These are phyloP conservation scores for Ceriops decandra DNA, from an alignment of 345 rosid genomes.

Conservation along the genomic window DNA sequence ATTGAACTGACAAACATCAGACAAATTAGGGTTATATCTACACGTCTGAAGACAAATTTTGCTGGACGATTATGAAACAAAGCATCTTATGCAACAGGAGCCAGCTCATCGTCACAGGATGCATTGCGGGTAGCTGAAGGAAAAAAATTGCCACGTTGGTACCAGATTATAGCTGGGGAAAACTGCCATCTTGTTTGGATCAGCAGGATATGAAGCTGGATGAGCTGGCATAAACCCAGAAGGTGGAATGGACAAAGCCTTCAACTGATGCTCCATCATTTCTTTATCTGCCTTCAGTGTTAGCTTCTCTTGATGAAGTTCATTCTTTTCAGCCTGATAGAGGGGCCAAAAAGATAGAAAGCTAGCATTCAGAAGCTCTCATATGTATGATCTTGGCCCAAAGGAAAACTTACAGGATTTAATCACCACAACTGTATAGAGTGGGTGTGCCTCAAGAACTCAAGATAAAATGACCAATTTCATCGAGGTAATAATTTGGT, in stretches of 20 bases:
- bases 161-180: conserved; percentile 25
- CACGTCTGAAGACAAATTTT: conserved; percentile 16
- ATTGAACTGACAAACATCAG: conserved; percentile 16
- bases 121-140: conserved; percentile 22
- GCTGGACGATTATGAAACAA: conserved; percentile 1
- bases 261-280: conserved; percentile 31
- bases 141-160: conserved; percentile 31
- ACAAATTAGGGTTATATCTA: conserved; percentile 16
- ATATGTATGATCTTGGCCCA: neutral
- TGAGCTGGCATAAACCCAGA: conserved; percentile 26
- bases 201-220: conserved; percentile 32
- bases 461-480: too few species aligned
- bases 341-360: neutral
- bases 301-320: conserved; percentile 33
- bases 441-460: neutral
- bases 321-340: conserved; percentile 30
- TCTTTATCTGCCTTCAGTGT: conserved; percentile 30
- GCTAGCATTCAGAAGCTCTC: neutral
- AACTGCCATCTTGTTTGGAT: conserved; percentile 23
- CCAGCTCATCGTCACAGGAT: conserved; percentile 29
- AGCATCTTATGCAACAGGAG: conserved; percentile 34
- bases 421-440: neutral
- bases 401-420: neutral
- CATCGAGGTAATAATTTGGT: too few species aligned
- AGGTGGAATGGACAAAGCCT: conserved; percentile 17